Percentiles rank a stretch among this genome's conserved stretches.
Conservation (phyloP, 768 basidiomycete genomes). For the Lactifluus piperatus region DNA sequence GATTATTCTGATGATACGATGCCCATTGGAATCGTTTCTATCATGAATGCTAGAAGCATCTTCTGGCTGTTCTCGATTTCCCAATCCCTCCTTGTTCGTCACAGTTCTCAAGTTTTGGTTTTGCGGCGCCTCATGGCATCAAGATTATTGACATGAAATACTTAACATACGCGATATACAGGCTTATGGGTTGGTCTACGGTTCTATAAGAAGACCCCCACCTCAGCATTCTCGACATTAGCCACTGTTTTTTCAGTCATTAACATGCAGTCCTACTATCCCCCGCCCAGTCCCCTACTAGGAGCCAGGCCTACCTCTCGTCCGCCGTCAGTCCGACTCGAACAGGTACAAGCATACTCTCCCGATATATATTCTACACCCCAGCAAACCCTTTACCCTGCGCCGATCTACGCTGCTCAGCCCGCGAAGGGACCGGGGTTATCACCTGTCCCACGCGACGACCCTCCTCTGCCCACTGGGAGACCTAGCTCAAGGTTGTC, state of each 20-base stretch:
- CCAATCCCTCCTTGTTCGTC: background rate
- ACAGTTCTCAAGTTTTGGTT: background rate
- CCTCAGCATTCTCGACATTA: background rate
- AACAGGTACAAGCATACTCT: background rate
- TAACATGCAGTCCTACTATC: constrained; percentile 7
- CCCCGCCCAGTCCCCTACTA: constrained; percentile 1
- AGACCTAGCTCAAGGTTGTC: background rate
- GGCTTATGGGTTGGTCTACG: background rate
- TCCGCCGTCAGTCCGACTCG: background rate
- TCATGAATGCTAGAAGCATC: background rate
- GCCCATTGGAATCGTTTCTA: background rate
- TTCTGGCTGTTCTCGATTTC: background rate
- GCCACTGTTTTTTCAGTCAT: background rate
- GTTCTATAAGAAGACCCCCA: background rate
- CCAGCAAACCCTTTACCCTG: background rate
- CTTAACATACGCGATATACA: background rate
- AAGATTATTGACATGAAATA: background rate
- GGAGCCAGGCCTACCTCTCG: background rate
- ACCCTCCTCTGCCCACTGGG: background rate
- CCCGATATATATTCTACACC: background rate
- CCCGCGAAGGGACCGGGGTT: background rate
- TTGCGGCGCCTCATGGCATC: background rate
- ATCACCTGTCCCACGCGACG: background rate
- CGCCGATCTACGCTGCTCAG: background rate
- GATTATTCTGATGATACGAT: background rate